A percentile compares a stretch with the other conserved stretches of the same genome.
Conservation (phyloP, 352 stramenopile species). For the Pythium guiyangense region DNA sequence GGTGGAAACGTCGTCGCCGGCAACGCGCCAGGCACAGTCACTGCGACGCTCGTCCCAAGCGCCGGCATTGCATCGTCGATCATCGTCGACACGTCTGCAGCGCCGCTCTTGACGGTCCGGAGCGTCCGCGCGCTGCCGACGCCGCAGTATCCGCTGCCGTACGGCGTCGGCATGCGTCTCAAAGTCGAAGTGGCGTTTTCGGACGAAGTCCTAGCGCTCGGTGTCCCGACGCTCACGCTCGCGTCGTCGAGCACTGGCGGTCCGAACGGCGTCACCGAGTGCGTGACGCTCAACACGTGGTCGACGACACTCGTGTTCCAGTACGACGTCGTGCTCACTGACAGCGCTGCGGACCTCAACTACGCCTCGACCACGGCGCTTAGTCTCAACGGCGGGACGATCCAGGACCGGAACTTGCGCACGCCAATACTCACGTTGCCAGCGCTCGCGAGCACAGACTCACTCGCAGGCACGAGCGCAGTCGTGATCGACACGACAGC, state of each 20-base stretch:
- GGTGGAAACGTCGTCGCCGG: conserved; percentile 62
- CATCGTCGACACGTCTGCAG: conserved; percentile 51
- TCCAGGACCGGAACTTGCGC: conserved; percentile 67
- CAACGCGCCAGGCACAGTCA: conserved; percentile 38
- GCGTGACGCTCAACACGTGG: conserved; percentile 52
- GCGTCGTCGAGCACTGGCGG: conserved; percentile 28
- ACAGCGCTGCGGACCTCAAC: conserved; percentile 48
- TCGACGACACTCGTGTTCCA: conserved; percentile 52
- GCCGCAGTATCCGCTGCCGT: conserved; percentile 40
- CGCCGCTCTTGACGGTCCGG: conserved; percentile 38
- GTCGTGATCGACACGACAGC: conserved; percentile 70
- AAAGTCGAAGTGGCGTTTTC: conserved; percentile 71
- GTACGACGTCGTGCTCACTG: conserved; percentile 57
- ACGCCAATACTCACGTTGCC: conserved; percentile 52
- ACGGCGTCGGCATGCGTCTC: conserved; percentile 57
- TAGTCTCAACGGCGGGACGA: conserved; percentile 41
- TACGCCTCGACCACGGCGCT: conserved; percentile 59
- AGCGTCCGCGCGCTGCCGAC: conserved; percentile 38
- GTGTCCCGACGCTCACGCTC: conserved; percentile 49
- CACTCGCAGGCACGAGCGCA: conserved; percentile 40
- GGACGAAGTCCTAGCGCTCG: conserved; percentile 62
- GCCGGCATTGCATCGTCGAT: conserved; percentile 56
- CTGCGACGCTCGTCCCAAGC: conserved; percentile 57
- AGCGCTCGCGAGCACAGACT: conserved; percentile 27
- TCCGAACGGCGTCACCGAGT: conserved; percentile 46